Conservation (phyloP, 73 alveolate species). For the Paramecium bursaria region DNA sequence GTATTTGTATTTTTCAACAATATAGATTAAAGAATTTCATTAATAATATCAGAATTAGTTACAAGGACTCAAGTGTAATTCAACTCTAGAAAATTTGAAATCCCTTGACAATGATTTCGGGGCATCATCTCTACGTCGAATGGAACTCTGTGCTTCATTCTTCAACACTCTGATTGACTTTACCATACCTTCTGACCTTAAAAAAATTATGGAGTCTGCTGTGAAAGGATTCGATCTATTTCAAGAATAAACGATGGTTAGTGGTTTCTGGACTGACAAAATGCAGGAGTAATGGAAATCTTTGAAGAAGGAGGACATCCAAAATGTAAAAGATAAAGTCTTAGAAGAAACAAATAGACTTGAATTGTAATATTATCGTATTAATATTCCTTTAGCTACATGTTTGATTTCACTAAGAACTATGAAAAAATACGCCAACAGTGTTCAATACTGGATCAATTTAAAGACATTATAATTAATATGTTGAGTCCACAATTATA, state of each 20-base stretch:
- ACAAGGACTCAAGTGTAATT: background rate
- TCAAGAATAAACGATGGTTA: slow-evolving; percentile 1
- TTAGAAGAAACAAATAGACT: slow-evolving; percentile 17
- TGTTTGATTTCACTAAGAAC: slow-evolving; percentile 57
- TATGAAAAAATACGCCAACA: slow-evolving; percentile 36
- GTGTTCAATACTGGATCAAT: background rate
- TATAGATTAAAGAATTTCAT: slow-evolving; percentile 58
- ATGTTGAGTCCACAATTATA: background rate
- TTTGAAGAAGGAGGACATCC: background rate
- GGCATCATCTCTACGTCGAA: slow-evolving; percentile 13
- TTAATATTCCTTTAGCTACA: slow-evolving; percentile 32
- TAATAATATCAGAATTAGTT: background rate
- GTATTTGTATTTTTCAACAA: slow-evolving; percentile 1
- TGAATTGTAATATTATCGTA: slow-evolving; percentile 27
- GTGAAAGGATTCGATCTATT: background rate
- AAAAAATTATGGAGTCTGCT: slow-evolving; percentile 54
- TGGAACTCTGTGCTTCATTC: slow-evolving; percentile 51
- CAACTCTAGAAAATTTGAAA: background rate
- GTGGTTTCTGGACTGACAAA: background rate
- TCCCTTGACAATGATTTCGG: slow-evolving; percentile 37
- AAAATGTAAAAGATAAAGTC: background rate
- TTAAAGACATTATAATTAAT: background rate
- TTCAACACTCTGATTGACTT: slow-evolving; percentile 59
- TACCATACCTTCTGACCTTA: slow-evolving; percentile 30
- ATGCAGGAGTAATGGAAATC: background rate